phyloP scores from a whole-genome alignment of 352 stramenopile genomes.

The Halophytophthora batemanensis region DNA sequence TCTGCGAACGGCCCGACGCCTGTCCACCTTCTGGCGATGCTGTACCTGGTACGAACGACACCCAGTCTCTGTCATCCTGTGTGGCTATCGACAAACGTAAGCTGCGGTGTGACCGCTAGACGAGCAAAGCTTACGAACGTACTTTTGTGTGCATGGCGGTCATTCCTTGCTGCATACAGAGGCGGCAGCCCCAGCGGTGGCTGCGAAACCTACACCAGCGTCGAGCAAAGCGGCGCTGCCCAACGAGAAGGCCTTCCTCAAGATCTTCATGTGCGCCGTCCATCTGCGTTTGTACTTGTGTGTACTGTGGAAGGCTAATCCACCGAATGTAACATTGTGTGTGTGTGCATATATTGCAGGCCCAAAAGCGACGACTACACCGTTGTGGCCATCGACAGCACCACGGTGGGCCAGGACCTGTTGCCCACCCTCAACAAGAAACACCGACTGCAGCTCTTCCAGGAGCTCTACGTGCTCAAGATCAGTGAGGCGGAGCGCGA shows the following conservation, averaged over 20 bases:
- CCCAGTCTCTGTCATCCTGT: neutral
- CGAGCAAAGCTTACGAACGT: neutral
- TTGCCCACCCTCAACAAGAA: constrained; percentile 87
- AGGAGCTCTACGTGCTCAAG: constrained; percentile 88
- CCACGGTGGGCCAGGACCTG: constrained; percentile 74
- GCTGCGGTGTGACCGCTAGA: neutral
- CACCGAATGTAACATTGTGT: neutral
- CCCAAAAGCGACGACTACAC: constrained; percentile 89
- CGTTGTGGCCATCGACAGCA: constrained; percentile 80
- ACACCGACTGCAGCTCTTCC: constrained; percentile 79
- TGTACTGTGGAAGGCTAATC: neutral
- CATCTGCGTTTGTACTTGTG: neutral
- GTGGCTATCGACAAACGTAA: neutral
- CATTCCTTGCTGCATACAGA: constrained; percentile 13
- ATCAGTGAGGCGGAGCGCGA: constrained; percentile 83
- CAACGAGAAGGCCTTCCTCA: constrained; percentile 81
- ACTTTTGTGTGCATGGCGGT: constrained; percentile 3
- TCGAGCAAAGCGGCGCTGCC: constrained; percentile 41
- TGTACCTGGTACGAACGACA: constrained; percentile 27
- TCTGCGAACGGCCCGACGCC: constrained; percentile 82
- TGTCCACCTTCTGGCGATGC: constrained; percentile 71
- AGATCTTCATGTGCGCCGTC: constrained; percentile 80
- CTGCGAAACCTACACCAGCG: constrained; percentile 24
- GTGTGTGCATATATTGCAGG: constrained; percentile 30
- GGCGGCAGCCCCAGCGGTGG: constrained; percentile 20